Conservation (phyloP, 768 basidiomycete genomes). For the Trichaptum fuscoviolaceum region DNA sequence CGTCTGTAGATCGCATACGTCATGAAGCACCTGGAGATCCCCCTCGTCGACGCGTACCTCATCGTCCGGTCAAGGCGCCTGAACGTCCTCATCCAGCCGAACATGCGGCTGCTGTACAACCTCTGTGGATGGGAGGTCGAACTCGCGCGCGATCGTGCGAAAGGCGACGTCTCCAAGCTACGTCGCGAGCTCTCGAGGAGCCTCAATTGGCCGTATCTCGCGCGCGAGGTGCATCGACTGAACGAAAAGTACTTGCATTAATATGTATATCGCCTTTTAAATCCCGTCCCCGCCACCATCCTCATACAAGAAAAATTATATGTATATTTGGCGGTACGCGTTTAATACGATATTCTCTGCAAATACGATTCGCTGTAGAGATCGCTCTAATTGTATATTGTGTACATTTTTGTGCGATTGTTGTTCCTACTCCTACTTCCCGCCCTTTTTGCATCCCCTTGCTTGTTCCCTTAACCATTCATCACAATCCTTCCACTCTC, state of each 20-base stretch:
- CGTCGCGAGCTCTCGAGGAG: constrained; percentile 59
- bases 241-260: constrained; percentile 77
- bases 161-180: constrained; percentile 43
- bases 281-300: too few relatives aligned
- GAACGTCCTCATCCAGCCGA: constrained; percentile 90
- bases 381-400: background rate
- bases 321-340: background rate
- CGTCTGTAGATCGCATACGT: constrained; percentile 80
- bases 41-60: constrained; percentile 90
- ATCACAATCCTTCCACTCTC: background rate
- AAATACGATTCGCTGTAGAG: background rate
- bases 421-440: background rate
- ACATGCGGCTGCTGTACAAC: constrained; percentile 93
- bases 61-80: constrained; percentile 86
- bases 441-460: background rate
- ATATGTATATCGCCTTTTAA: constrained; percentile 3
- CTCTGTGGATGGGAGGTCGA: constrained; percentile 92
- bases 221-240: constrained; percentile 77
- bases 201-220: constrained; percentile 80
- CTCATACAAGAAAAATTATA: background rate
- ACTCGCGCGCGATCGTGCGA: constrained; percentile 73
- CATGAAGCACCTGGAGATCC: constrained; percentile 84
- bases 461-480: background rate
- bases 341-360: background rate
- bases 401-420: background rate